These are phyloP conservation scores for Calendula officinalis DNA, from an alignment of 129 eudicot species.

Conservation along the genomic window DNA sequence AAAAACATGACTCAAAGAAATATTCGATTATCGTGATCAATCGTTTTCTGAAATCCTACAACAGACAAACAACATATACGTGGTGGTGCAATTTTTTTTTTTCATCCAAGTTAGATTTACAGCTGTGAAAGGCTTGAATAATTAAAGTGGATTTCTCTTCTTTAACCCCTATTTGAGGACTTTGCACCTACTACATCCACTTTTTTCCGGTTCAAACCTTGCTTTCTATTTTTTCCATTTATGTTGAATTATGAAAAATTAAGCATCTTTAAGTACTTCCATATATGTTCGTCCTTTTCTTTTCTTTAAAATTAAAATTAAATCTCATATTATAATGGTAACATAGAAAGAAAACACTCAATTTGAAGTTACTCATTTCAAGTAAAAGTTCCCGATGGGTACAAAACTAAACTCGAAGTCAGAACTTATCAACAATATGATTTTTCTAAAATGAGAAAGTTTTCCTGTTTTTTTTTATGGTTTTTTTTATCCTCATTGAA, in stretches of 20 bases:
- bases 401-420: neutral
- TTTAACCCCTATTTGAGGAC: slow-evolving; percentile 20
- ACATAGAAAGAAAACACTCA: neutral
- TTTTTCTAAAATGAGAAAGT: neutral
- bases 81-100: too few species aligned
- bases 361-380: neutral
- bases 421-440: neutral
- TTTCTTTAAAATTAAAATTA: neutral
- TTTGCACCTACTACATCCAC: slow-evolving; percentile 19
- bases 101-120: slow-evolving; percentile 3
- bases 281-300: neutral
- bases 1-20: too few species aligned
- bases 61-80: too few species aligned
- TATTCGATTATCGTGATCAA: too few species aligned
- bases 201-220: slow-evolving; percentile 14
- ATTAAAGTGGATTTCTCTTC: slow-evolving; percentile 8
- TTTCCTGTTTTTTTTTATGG: neutral
- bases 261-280: neutral
- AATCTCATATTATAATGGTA: neutral
- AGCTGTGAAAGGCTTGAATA: slow-evolving; percentile 11
- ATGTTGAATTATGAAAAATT: neutral
- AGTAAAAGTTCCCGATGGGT: neutral
- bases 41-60: too few species aligned
- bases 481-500: too few species aligned
- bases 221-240: slow-evolving; percentile 13